These are phyloP conservation scores for Leccinum boreale DNA, from an alignment of 768 basidiomycete species.

Conservation along the genomic window DNA sequence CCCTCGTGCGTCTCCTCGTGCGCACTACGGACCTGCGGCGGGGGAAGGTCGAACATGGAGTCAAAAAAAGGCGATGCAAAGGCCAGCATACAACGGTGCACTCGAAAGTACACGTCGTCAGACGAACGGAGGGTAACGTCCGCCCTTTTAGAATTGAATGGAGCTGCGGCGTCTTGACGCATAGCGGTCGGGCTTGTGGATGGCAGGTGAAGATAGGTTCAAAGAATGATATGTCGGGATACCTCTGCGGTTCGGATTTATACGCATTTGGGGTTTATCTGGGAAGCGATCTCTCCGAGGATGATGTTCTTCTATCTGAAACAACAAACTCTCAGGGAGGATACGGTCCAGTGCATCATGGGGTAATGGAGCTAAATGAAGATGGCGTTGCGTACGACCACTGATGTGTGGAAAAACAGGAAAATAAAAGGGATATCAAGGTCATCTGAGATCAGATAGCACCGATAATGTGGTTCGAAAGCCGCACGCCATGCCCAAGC, in stretches of 20 bases:
- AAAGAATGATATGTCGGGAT: neutral
- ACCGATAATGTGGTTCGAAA: neutral
- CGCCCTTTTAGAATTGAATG: slow-evolving; percentile 47
- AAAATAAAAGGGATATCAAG: neutral
- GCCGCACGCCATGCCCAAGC: too few relatives aligned
- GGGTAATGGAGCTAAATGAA: neutral
- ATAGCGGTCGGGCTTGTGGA: slow-evolving; percentile 8
- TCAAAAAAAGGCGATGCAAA: slow-evolving; percentile 31
- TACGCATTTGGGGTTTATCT: slow-evolving; percentile 4
- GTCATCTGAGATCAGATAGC: neutral
- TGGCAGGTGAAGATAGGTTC: neutral
- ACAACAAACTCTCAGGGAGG: slow-evolving; percentile 7
- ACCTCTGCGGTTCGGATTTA: slow-evolving; percentile 7
- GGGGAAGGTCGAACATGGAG: slow-evolving; percentile 33
- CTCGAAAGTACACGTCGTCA: slow-evolving; percentile 33
- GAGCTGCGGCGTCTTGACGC: slow-evolving; percentile 26
- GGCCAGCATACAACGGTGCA: slow-evolving; percentile 25
- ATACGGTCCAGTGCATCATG: neutral
- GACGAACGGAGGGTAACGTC: slow-evolving; percentile 52
- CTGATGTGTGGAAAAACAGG: neutral
- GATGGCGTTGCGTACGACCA: neutral
- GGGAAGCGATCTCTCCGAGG: neutral
- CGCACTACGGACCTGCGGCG: slow-evolving; percentile 2
- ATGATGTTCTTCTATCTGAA: neutral
- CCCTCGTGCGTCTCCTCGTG: slow-evolving; percentile 12